A percentile compares a stretch with the other conserved stretches of the same genome.
phyloP scores from a whole-genome alignment of 805 yeast genomes.

The Cyberlindnera americana region DNA sequence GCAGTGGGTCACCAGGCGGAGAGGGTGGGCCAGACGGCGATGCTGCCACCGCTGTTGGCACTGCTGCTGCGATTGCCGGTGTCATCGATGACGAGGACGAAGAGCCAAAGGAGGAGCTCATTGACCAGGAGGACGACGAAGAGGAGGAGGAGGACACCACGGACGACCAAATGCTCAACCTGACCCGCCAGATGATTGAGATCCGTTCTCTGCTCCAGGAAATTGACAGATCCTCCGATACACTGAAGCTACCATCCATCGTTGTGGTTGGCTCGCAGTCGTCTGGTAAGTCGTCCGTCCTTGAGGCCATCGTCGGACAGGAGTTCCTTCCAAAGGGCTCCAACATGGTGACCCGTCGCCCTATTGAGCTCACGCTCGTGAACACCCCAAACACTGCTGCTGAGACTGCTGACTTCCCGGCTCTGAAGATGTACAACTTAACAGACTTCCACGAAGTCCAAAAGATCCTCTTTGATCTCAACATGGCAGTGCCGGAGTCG shows the following conservation, averaged over 20 bases:
- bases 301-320: constrained; percentile 96
- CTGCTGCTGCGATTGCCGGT: constrained; percentile 49
- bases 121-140: constrained; percentile 45
- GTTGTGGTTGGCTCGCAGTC: constrained; percentile 98
- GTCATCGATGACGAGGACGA: constrained; percentile 30
- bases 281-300: constrained; percentile 93
- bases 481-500: constrained; percentile 83
- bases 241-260: constrained; percentile 84
- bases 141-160: constrained; percentile 57
- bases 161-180: constrained; percentile 76
- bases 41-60: constrained; percentile 52
- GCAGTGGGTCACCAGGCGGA: constrained; percentile 18
- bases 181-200: constrained; percentile 96
- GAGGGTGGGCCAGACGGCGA: constrained; percentile 30
- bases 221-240: constrained; percentile 68
- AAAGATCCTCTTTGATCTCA: constrained; percentile 78
- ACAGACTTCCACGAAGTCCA: constrained; percentile 90
- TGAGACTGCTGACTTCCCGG: constrained; percentile 92
- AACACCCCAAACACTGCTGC: constrained; percentile 81
- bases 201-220: constrained; percentile 74
- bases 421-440: constrained; percentile 72
- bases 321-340: constrained; percentile 96
- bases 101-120: constrained; percentile 37
- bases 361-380: constrained; percentile 89
- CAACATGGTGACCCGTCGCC: constrained; percentile 97